phyloP scores from a whole-genome alignment of 2,329 filamentous ascomycete genomes.

The Sarocladium oryzae region DNA sequence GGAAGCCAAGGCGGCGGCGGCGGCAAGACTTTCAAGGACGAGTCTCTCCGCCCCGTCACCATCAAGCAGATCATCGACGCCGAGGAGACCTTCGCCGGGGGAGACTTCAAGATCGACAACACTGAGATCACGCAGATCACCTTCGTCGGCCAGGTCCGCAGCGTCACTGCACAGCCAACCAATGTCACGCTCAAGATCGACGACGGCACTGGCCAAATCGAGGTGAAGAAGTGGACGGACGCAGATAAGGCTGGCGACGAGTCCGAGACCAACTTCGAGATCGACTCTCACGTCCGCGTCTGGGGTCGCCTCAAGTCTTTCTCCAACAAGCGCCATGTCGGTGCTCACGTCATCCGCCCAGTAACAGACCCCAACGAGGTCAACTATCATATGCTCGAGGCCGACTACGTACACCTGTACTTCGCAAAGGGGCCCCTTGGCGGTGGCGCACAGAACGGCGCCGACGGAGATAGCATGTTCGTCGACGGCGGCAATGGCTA shows the following conservation, averaged over 20 bases:
- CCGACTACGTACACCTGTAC: constrained; percentile 79
- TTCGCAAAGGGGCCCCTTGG: constrained; percentile 64
- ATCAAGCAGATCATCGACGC: constrained; percentile 91
- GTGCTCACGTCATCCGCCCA: constrained; percentile 70
- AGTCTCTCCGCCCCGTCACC: constrained; percentile 86
- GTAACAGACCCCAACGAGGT: constrained; percentile 87
- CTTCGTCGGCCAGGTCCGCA: constrained; percentile 85
- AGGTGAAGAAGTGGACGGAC: constrained; percentile 85
- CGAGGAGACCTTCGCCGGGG: constrained; percentile 63
- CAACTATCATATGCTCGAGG: constrained; percentile 85
- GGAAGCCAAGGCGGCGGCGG: constrained; percentile 45
- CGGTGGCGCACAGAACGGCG: constrained; percentile 28
- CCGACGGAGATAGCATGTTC: constrained; percentile 47
- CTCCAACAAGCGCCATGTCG: constrained; percentile 75
- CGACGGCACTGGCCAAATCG: constrained; percentile 87
- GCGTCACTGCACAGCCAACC: constrained; percentile 77
- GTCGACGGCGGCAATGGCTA: constrained; percentile 42
- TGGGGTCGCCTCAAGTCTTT: constrained; percentile 81
- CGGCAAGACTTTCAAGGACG: constrained; percentile 61
- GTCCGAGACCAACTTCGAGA: constrained; percentile 45
- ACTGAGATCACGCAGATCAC: constrained; percentile 64
- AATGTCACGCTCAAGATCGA: constrained; percentile 91
- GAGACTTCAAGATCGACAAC: constrained; percentile 79
- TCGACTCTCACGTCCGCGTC: constrained; percentile 77
- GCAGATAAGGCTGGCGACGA: constrained; percentile 44